A percentile compares a stretch with the other conserved stretches of the same genome.
These are phyloP conservation scores for Rhodotorula sp. DNA, from an alignment of 1,284 basidiomycete species.

Conservation along the genomic window DNA sequence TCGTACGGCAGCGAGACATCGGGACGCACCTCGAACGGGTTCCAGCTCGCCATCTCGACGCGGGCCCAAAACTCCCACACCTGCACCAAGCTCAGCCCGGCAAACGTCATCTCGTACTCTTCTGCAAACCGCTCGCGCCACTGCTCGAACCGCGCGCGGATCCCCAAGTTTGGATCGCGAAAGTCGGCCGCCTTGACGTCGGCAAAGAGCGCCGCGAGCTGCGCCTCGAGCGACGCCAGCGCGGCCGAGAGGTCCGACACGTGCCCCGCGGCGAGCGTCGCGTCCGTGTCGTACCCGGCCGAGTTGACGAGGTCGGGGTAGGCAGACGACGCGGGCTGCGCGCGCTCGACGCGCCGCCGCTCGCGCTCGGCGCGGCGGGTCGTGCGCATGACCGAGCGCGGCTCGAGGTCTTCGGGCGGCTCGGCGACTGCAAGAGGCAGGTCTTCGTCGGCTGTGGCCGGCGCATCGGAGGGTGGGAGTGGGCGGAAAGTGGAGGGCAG, in stretches of 20 bases:
- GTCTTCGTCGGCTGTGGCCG: background rate
- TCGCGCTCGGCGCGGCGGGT: conserved; percentile 58
- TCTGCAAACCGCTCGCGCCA: conserved; percentile 79
- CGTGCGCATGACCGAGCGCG: conserved; percentile 41
- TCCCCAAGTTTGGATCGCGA: conserved; percentile 71
- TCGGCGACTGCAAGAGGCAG: background rate
- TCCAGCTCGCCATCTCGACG: conserved; percentile 82
- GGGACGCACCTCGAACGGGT: conserved; percentile 72
- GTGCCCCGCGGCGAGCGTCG: conserved; percentile 66
- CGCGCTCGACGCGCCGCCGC: conserved; percentile 53
- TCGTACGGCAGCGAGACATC: too few relatives aligned
- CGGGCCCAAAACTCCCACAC: conserved; percentile 96
- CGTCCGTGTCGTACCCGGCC: conserved; percentile 73
- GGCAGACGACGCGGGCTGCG: conserved; percentile 1
- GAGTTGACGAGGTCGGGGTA: conserved; percentile 59
- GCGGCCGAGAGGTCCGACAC: conserved; percentile 70
- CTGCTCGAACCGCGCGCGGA: conserved; percentile 69
- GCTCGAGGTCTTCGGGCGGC: background rate
- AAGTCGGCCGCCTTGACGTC: conserved; percentile 90
- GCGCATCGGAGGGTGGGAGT: background rate
- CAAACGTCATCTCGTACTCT: conserved; percentile 84
- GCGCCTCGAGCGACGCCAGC: conserved; percentile 53
- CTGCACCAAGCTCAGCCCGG: conserved; percentile 80
- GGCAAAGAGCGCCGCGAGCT: conserved; percentile 63
- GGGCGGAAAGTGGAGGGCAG: conserved; percentile 19